phyloP scores from a whole-genome alignment of 2,329 filamentous ascomycete species.

The Trichophyton schoenleinii region DNA sequence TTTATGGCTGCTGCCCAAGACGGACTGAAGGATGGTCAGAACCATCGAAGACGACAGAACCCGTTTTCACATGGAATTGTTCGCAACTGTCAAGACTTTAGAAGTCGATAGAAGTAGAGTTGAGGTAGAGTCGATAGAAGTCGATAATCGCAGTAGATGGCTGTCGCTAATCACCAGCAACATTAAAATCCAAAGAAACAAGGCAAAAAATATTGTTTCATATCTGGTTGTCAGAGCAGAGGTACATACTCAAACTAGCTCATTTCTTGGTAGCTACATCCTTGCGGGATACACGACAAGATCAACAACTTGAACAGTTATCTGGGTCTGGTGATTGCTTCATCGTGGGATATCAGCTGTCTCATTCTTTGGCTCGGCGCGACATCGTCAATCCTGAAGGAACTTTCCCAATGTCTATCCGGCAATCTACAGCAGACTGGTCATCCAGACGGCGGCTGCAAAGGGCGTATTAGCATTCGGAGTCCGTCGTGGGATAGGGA shows the following conservation, averaged over 20 bases:
- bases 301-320: too few relatives aligned
- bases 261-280: conserved; percentile 36
- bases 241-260: conserved; percentile 52
- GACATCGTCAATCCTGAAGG: too few relatives aligned
- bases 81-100: conserved; percentile 93
- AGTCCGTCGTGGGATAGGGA: conserved; percentile 4
- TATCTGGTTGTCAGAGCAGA: conserved; percentile 59
- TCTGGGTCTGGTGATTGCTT: neutral
- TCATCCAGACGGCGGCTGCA: conserved; percentile 77
- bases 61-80: conserved; percentile 73
- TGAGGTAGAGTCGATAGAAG: too few relatives aligned
- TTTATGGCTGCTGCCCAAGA: conserved; percentile 83
- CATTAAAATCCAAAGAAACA: conserved; percentile 50
- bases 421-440: too few relatives aligned
- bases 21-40: conserved; percentile 43
- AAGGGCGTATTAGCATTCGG: conserved; percentile 5
- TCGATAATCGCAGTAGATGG: too few relatives aligned
- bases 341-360: too few relatives aligned
- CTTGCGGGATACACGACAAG: conserved; percentile 15
- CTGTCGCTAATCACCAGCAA: conserved; percentile 26
- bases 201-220: conserved; percentile 57
- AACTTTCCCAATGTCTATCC: too few relatives aligned
- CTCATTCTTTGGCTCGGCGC: too few relatives aligned
- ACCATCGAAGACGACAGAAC: conserved; percentile 47
- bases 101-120: too few relatives aligned